Base-by-base conservation (phyloP, 2,329 filamentous ascomycete genomes). In the Ophiostoma sp. region DNA sequence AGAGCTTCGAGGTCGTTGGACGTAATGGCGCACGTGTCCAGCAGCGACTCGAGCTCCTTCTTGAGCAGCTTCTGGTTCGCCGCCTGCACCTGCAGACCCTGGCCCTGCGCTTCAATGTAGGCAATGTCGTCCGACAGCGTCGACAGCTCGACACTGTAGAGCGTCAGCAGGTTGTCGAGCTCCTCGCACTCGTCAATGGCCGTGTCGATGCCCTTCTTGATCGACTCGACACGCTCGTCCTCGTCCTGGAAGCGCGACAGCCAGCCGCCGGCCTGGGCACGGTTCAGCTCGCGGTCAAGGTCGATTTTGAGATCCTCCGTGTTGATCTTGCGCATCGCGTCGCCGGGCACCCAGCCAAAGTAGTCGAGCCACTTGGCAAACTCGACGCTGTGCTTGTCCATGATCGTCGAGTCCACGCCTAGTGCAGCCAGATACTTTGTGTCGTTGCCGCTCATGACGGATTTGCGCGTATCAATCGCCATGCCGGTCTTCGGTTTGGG, bases 171-270 rank as follows among this genome's bases (percentile, higher is more conserved):
- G 70, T 96, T 96, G 76, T 99, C 95, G 69, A 99, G 82, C 79
- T 98, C 94, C 74, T 99, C 96, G 75, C 95, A 98, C 79, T 99
- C 95, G 27, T 89, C 85, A 74, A 99, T 93, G n/a, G 93, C 91
- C 72, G 89, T 84, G 75, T 99, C 94, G 67, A 99, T 89, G 67
- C 96, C 88, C 69, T 82, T 86, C 74, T 94, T 93, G 73, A 99
- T 92, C 40, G 91, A 90, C 69, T 92, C 89, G 1, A 97, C 90
- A 69, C 94, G 87, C 76, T 98, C 94, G 74, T 98, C 94, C 74
- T 97, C 93, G 72, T 95, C 91, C 72, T 94, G 82, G 72, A 89
- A 85, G 70, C 94, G 89, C 66, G 90, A 89, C 64, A 98, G 83
- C 93, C 94, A 98, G 70, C 92, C 93, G 68, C 92, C 94, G 65